phyloP scores from a whole-genome alignment of 352 stramenopile genomes.

The Pythium pectinolyticum region DNA sequence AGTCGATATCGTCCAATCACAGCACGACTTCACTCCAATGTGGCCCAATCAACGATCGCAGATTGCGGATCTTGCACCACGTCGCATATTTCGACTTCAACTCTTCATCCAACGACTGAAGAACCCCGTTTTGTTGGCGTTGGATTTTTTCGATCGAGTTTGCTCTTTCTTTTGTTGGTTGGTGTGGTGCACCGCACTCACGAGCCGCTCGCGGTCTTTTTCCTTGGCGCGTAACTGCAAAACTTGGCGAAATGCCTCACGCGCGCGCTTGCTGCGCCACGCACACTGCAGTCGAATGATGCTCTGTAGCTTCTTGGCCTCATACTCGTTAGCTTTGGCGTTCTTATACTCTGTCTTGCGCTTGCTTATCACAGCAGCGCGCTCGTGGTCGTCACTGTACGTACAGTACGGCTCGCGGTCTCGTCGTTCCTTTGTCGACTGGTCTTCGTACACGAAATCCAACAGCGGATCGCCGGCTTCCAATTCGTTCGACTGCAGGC shows the following conservation, averaged over 20 bases:
- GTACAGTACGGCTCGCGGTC: constrained; percentile 32
- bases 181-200: constrained; percentile 26
- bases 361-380: constrained; percentile 38
- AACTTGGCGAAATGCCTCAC: constrained; percentile 55
- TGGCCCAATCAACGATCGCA: not conserved
- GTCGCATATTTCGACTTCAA: constrained; percentile 1
- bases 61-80: not conserved
- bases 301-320: constrained; percentile 49
- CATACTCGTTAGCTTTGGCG: constrained; percentile 35
- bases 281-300: constrained; percentile 75
- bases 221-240: constrained; percentile 64
- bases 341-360: constrained; percentile 41
- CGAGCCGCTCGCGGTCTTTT: constrained; percentile 47
- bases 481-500: constrained; percentile 26
- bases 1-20: too few species aligned
- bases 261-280: constrained; percentile 66
- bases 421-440: constrained; percentile 46
- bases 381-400: constrained; percentile 30
- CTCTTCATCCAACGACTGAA: constrained; percentile 21
- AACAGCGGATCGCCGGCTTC: constrained; percentile 28
- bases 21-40: too few species aligned
- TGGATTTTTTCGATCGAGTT: constrained; percentile 12
- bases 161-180: constrained; percentile 27
- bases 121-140: constrained; percentile 7
- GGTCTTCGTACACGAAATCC: constrained; percentile 60